Evolutionary conservation across 805 yeast species (phyloP).

Genomic region (Hanseniaspora nectarophila): DNA sequence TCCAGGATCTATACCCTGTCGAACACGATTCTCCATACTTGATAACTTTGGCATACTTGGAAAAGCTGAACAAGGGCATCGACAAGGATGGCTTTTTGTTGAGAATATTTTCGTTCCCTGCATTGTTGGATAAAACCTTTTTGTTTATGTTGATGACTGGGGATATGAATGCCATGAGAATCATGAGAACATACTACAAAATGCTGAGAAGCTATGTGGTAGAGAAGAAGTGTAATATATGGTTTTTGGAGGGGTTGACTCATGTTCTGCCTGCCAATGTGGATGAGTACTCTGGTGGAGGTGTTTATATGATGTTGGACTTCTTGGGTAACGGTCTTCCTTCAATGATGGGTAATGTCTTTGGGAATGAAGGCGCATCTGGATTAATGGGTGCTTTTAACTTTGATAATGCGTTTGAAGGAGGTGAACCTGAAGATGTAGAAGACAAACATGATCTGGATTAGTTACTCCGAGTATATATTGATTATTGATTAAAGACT

Average conservation of each 20-base stretch:
- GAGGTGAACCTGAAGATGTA: background rate
- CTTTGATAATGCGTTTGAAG: background rate
- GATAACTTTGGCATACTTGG: conserved; percentile 75
- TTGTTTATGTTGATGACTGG: conserved; percentile 69
- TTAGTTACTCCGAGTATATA: no score
- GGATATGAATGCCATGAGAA: conserved; percentile 77
- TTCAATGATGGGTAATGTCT: conserved; percentile 35
- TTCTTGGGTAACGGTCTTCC: conserved; percentile 61
- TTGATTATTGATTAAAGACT: background rate
- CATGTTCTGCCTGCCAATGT: conserved; percentile 83
- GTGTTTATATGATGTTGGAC: conserved; percentile 85
- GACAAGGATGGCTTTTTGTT: conserved; percentile 76
- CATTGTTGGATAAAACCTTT: conserved; percentile 70
- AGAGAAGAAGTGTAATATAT: conserved; percentile 78
- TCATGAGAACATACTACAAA: conserved; percentile 79
- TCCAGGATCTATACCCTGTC: conserved; percentile 78
- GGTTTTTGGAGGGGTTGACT: conserved; percentile 89
- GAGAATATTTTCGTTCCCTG: conserved; percentile 86
- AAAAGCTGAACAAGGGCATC: conserved; percentile 69
- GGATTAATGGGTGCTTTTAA: background rate
- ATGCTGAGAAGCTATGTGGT: conserved; percentile 68
- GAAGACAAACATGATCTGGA: background rate
- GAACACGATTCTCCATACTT: conserved; percentile 72
- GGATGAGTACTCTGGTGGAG: conserved; percentile 82
- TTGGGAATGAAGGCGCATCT: conserved; percentile 15